phyloP scores from a whole-genome alignment of 2,329 filamentous ascomycete genomes.

The Diaporthe eres region DNA sequence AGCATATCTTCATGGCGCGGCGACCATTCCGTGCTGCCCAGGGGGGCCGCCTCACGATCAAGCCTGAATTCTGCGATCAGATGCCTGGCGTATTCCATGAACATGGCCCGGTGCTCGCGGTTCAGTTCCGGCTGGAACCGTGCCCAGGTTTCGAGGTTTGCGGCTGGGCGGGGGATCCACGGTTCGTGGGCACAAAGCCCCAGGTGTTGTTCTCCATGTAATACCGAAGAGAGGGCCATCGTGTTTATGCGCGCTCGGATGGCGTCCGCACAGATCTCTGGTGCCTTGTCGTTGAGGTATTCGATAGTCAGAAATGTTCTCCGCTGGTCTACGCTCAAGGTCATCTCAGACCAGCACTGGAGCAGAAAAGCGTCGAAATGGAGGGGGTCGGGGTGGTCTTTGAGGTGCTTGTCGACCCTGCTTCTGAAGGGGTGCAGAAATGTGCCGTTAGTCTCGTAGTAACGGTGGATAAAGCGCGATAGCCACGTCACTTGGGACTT shows the following conservation, averaged over 20 bases:
- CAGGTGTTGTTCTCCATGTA: too few relatives aligned
- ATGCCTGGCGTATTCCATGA: not conserved
- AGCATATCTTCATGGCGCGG: too few relatives aligned
- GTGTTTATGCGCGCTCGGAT: not conserved
- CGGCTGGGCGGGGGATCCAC: too few relatives aligned
- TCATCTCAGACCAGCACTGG: slow-evolving; percentile 15
- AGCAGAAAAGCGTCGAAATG: slow-evolving; percentile 9
- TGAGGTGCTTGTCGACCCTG: not conserved
- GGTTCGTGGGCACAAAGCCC: not conserved
- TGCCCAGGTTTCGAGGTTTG: not conserved
- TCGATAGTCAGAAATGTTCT: not conserved
- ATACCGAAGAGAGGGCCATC: not conserved
- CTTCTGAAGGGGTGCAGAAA: not conserved
- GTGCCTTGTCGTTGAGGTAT: not conserved
- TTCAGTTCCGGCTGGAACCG: not conserved
- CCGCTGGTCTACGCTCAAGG: not conserved
- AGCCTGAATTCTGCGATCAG: not conserved
- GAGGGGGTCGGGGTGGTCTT: not conserved
- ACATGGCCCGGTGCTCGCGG: not conserved
- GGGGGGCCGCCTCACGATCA: not conserved
- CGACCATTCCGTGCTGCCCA: too few relatives aligned
- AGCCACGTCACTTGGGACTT: not conserved
- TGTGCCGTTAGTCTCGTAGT: not conserved
- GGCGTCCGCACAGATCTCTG: not conserved
- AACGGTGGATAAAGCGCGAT: not conserved